Evolutionary conservation across 768 basidiomycete genomes (phyloP), one percentile per base, ranked within the genome.

Genomic region (Lyophyllum semitale): DNA sequence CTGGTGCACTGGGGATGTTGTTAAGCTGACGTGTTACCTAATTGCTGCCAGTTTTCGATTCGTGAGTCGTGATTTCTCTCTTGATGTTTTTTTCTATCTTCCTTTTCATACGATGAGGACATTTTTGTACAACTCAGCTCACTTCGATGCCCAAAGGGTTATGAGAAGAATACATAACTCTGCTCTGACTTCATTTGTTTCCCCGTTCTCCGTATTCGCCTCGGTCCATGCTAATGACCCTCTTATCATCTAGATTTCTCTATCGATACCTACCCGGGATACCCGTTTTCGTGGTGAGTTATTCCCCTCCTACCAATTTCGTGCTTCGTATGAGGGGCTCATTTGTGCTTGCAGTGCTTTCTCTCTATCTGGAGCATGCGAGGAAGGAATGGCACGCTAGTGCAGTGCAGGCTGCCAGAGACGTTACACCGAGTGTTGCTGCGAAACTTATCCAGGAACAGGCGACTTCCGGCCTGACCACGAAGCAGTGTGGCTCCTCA

Each of bases 101-200:
- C 11, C 8, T 20, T 53, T 7, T 26, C 45, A n/a, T 22, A 30
- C 25, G 60, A 61, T 61, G 60, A 61, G 54, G 53, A 43, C 17
- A 51, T 40, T 48, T 48, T 56, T 53, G 58, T 55, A 49, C 77
- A 35, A 82, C 83, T 84, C 83, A 84, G 83, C 83, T 84, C 83
- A 84, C 83, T 83, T 84, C 82, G 83, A 84, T 48, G 75, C 77
- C 68, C 54, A 50, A 62, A 60, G 61, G 79, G 72, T 71, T 58
- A 77, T 78, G 83, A 84, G 83, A 84, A 78, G 71, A 81, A 78
- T 51, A 61, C 76, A 75, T 70, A 70, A 68, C 56, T 54, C 57
- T 67, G 60, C 60, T 70, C 71, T 83, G 80, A 82, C 50, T 53
- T 25, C 58, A 6, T 49, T 30, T 52, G 8, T 25, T 49, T 37